Conservation (phyloP, 1,139 yeast species). For the Blastobotrys elegans region DNA sequence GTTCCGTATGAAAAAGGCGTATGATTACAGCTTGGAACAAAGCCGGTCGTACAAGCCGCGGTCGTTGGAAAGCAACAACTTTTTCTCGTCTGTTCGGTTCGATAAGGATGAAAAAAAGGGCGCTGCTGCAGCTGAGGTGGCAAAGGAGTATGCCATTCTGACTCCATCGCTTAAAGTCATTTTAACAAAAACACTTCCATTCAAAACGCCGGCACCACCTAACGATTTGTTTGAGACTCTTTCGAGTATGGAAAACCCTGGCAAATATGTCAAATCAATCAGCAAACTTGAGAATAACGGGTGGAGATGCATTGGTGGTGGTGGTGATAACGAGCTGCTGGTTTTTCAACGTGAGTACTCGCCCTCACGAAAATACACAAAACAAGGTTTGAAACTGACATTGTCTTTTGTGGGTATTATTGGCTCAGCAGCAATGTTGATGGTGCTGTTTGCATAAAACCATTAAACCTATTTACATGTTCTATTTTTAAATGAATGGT, state of each 20-base stretch:
- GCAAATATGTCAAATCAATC: slow-evolving; percentile 32
- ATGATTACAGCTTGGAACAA: slow-evolving; percentile 45
- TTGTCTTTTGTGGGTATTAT: slow-evolving; percentile 13
- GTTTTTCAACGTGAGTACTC: slow-evolving; percentile 35
- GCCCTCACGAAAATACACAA: slow-evolving; percentile 17
- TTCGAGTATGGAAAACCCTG: slow-evolving; percentile 38
- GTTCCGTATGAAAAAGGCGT: slow-evolving; percentile 49
- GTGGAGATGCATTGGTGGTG: slow-evolving; percentile 48
- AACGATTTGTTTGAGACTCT: slow-evolving; percentile 46
- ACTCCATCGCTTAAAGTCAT: slow-evolving; percentile 41
- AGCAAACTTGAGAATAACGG: slow-evolving; percentile 38
- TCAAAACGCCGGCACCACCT: slow-evolving; percentile 32
- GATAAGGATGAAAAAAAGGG: not conserved
- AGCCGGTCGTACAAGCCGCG: slow-evolving; percentile 35
- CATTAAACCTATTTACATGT: too few relatives aligned
- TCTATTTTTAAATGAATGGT: too few relatives aligned
- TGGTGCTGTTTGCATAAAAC: slow-evolving; percentile 5
- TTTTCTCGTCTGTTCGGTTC: slow-evolving; percentile 44
- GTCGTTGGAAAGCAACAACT: slow-evolving; percentile 43
- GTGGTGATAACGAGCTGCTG: slow-evolving; percentile 34
- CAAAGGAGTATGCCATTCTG: slow-evolving; percentile 43
- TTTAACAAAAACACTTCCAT: slow-evolving; percentile 41
- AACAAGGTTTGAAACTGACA: slow-evolving; percentile 17
- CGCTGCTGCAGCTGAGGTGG: slow-evolving; percentile 8
- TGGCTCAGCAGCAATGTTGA: slow-evolving; percentile 11